These are phyloP conservation scores for Leptoxyphium fumago DNA, from an alignment of 2,329 filamentous ascomycete genomes.

Conservation along the genomic window DNA sequence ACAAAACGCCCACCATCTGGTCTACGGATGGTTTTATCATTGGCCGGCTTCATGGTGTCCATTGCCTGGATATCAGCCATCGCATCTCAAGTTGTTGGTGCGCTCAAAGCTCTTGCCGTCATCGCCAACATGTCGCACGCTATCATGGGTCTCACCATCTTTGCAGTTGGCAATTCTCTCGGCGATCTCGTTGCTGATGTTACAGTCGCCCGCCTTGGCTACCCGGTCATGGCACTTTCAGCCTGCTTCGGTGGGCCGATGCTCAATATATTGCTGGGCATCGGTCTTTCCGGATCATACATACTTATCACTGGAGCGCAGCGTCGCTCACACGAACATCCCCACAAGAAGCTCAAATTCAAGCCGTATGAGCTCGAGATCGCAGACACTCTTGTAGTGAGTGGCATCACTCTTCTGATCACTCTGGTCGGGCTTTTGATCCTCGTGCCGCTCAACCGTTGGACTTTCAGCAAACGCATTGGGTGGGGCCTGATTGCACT, in stretches of 20 bases:
- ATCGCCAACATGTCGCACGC: conserved; percentile 89
- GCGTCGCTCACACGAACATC: conserved; percentile 51
- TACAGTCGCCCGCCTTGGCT: conserved; percentile 82
- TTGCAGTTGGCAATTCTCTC: conserved; percentile 89
- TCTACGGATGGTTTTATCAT: conserved; percentile 67
- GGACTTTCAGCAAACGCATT: conserved; percentile 70
- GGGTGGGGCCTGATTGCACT: conserved; percentile 66
- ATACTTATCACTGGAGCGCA: conserved; percentile 65
- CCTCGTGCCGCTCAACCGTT: conserved; percentile 69
- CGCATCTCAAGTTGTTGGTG: conserved; percentile 86
- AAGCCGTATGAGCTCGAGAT: conserved; percentile 72
- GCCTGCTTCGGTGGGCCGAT: conserved; percentile 98
- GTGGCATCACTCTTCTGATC: conserved; percentile 65
- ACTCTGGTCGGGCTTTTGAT: conserved; percentile 68
- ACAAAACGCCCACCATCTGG: conserved; percentile 44
- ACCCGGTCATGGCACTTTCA: conserved; percentile 87
- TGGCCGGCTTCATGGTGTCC: conserved; percentile 77
- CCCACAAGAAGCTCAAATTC: conserved; percentile 48
- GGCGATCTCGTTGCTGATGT: conserved; percentile 91
- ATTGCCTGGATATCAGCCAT: conserved; percentile 96
- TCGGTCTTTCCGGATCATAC: conserved; percentile 80
- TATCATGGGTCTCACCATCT: conserved; percentile 85
- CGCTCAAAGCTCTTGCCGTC: conserved; percentile 83
- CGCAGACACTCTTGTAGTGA: conserved; percentile 71
- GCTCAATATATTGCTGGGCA: conserved; percentile 90